Evolutionary conservation across 1,139 yeast genomes (phyloP).

Genomic region (Debaryomycetaceae sp.): DNA sequence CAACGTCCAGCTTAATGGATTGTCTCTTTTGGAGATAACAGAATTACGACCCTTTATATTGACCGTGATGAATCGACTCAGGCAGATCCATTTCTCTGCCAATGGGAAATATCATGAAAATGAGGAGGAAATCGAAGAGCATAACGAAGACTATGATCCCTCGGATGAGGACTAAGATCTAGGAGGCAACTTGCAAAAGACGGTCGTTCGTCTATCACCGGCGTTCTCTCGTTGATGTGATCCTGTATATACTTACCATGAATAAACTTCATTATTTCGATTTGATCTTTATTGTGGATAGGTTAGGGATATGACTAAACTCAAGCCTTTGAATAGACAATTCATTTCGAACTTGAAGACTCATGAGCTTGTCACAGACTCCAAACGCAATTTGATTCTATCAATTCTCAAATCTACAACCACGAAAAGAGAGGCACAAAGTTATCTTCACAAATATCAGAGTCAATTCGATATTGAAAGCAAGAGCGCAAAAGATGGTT

Average conservation of each 20-base stretch:
- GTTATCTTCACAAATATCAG: constrained; percentile 59
- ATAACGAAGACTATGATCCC: constrained; percentile 10
- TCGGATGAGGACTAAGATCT: constrained; percentile 4
- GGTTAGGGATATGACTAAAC: constrained; percentile 24
- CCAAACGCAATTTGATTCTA: constrained; percentile 54
- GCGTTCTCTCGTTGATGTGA: not conserved
- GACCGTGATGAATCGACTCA: constrained; percentile 73
- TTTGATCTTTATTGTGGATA: not conserved
- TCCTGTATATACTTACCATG: not conserved
- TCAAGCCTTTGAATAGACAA: constrained; percentile 27
- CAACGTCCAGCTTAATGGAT: constrained; percentile 77
- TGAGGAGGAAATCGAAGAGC: constrained; percentile 21
- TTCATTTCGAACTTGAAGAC: constrained; percentile 39
- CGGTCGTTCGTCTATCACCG: too few relatives aligned
- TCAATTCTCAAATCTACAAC: constrained; percentile 72
- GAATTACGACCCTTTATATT: constrained; percentile 82
- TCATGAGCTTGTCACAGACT: constrained; percentile 30
- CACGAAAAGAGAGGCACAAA: constrained; percentile 70
- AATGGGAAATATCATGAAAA: constrained; percentile 20
- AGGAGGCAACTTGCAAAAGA: not conserved
- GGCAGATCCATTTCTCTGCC: constrained; percentile 47
- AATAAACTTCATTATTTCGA: not conserved
- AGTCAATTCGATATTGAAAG: constrained; percentile 32
- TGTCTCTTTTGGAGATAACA: constrained; percentile 80
- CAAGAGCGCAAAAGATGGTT: constrained; percentile 10